Base-by-base conservation (phyloP, 176 grass and related monocot genomes). In the Eremochloa ophiuroides region DNA sequence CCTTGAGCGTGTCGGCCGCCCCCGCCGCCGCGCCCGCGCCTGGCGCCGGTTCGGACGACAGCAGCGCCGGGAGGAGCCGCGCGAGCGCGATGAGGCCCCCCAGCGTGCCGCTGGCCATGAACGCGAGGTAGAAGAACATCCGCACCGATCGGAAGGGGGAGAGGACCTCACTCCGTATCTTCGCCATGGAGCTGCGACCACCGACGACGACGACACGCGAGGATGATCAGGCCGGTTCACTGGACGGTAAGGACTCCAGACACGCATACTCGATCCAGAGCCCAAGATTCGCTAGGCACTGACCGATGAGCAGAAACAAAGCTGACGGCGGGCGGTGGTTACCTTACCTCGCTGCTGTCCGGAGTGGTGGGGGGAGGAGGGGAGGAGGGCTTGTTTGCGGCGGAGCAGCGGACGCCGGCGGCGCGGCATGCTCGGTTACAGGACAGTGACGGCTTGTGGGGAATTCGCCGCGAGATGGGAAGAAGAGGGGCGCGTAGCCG, bases 41-140 rank as follows among this genome's bases (percentile, higher is more conserved):
- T n/a, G n/a, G n/a, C n/a, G n/a, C n/a, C n/a, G n/a, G n/a, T n/a
- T n/a, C n/a, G n/a, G n/a, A n/a, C n/a, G n/a, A n/a, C n/a, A n/a
- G 69, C 10, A 86, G 78, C 53, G 88, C 85, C 40, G 92, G 81
- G 59, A 98, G 67, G 73, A 94, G 85, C 71, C 50, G 92, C 51
- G 88, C 82, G 13, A 93, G 77, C 48, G 95, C 78, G 76, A 98
- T 98, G 76, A 98, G 73, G 18, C 77, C 88, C 13, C 95, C 92
- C 7, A 94, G 84, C 46, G 77, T 46, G 35, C 34, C 92, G 75
- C 90, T 98, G 15, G 92, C 95, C 63, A 91, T 93, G 83, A 98
- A 98, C 51, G 92, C 92, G 2, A 98, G 84, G 83, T 98, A 98
- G 87, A 98, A 98, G 86, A 98, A 98, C 95, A 98, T 98, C 61